A percentile compares a stretch with the other conserved stretches of the same genome.
Conservation (phyloP, 2,329 filamentous ascomycete species). For the Neofusicoccum cordaticola region DNA sequence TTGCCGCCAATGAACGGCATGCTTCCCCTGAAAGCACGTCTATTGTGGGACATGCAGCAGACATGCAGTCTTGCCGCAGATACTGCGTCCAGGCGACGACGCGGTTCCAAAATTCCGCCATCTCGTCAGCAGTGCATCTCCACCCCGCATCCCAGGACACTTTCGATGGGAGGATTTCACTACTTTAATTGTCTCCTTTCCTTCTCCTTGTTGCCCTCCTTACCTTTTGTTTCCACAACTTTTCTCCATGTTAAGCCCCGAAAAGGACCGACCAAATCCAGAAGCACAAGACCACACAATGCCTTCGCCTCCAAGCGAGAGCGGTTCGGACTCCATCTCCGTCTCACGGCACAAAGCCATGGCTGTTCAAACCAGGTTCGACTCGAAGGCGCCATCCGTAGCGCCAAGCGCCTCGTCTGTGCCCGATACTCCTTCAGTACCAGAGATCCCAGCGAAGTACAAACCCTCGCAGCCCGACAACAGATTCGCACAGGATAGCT, state of each 20-base stretch:
- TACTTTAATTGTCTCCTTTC: neutral
- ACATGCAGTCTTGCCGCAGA: no score
- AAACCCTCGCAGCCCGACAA: neutral
- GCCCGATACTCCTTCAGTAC: neutral
- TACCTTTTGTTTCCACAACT: neutral
- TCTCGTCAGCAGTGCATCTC: neutral
- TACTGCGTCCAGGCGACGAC: neutral
- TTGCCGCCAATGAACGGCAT: neutral
- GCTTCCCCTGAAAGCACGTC: neutral
- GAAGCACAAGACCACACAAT: neutral
- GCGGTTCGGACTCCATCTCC: neutral
- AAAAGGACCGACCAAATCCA: neutral
- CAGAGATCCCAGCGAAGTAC: neutral
- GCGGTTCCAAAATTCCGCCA: neutral
- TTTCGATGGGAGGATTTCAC: neutral
- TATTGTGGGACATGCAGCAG: neutral
- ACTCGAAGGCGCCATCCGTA: neutral
- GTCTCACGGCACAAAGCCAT: neutral
- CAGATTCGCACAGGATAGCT: neutral
- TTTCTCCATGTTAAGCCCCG: neutral
- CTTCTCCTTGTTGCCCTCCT: neutral
- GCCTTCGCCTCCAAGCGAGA: neutral
- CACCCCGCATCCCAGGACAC: neutral
- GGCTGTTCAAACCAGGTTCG: neutral
- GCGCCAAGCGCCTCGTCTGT: neutral